Evolutionary conservation across 2,329 filamentous ascomycete genomes (phyloP).

Genomic region (Hypoxylon sp.): DNA sequence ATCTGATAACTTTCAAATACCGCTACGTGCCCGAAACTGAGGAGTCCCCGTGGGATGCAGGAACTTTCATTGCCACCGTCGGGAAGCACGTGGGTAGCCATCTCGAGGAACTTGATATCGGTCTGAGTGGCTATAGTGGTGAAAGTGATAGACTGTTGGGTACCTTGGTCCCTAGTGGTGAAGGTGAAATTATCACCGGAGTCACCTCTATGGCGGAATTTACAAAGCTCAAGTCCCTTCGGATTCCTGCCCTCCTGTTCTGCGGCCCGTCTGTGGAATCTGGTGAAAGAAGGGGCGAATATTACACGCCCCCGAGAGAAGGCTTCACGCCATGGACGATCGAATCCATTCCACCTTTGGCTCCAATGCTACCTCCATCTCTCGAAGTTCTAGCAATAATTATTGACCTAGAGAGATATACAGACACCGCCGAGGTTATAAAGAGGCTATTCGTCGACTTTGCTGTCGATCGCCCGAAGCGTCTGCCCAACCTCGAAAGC

Average conservation of each 20-base stretch:
- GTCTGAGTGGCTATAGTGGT: too few relatives aligned
- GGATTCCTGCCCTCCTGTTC: constrained; percentile 18
- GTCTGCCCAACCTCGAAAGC: constrained; percentile 13
- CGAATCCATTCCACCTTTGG: constrained; percentile 18
- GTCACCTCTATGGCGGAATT: constrained; percentile 19
- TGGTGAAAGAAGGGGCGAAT: constrained; percentile 21
- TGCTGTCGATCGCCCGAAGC: constrained; percentile 4
- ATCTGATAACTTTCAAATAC: constrained; percentile 30
- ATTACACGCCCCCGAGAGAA: background rate
- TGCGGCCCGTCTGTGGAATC: constrained; percentile 28
- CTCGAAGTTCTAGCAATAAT: constrained; percentile 23
- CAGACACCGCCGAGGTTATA: background rate
- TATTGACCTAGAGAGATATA: background rate
- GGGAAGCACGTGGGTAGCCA: constrained; percentile 37
- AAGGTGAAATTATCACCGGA: background rate
- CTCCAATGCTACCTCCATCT: constrained; percentile 24
- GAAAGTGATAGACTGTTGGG: too few relatives aligned
- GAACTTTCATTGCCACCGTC: constrained; percentile 35
- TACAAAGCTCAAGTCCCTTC: constrained; percentile 10
- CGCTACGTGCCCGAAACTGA: constrained; percentile 24
- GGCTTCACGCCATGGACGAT: constrained; percentile 1
- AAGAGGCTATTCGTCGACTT: constrained; percentile 10
- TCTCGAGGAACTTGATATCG: constrained; percentile 38
- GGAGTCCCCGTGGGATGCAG: constrained; percentile 30
- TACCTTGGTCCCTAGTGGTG: too few relatives aligned